Evolutionary conservation across 1,139 yeast genomes (phyloP), one percentile per base, ranked within the genome.

Genomic region (Torulaspora globosa): DNA sequence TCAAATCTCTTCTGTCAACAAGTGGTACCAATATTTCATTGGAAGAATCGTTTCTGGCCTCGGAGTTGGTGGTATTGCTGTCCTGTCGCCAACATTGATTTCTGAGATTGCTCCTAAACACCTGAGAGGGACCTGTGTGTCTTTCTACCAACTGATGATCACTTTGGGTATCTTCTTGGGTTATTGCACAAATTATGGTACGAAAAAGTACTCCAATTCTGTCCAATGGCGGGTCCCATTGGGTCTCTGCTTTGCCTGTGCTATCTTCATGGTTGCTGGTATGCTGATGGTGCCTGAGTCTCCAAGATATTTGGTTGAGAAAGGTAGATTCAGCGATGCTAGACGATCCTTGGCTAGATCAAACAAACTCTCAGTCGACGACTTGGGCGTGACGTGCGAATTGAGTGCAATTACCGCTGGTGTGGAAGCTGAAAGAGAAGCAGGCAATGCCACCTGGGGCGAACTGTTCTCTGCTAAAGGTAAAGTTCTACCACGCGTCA

Each of bases 41-140:
- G 87, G 87, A 47, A 73, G 87, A 70, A 76, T 78, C 50, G 70
- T 80, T 54, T 74, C 84, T 15, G 42, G 42, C 12, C 30, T 39
- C 11, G 42, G 42, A 11, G 42, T 39, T 11, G 42, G 42, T 16
- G 42, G 36, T 24, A 39, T 39, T 11, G 42, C 42, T 32, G 42
- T 39, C n/a, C 28, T 39, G n/a, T 39, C 42, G 5, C 42, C 42
- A 5, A 33, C 42, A 23, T 39, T 39, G 27, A 39, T 39, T 18
- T 39, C 42, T 12, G 42, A 39, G 12, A 39, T 39, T n/a, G 33
- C 42, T 5, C 42, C 42, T 11, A 39, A 39, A 18, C 42, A 39
- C n/a, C 18, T 39, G 27, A 39, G 42, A 39, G 42, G 42, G 32
- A 39, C 42, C 12, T 39, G 42, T 26, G 42, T 39, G 12, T 39